Conservation (phyloP, 192 early-diverging fungal genomes). For the Funneliformis geosporum region DNA sequence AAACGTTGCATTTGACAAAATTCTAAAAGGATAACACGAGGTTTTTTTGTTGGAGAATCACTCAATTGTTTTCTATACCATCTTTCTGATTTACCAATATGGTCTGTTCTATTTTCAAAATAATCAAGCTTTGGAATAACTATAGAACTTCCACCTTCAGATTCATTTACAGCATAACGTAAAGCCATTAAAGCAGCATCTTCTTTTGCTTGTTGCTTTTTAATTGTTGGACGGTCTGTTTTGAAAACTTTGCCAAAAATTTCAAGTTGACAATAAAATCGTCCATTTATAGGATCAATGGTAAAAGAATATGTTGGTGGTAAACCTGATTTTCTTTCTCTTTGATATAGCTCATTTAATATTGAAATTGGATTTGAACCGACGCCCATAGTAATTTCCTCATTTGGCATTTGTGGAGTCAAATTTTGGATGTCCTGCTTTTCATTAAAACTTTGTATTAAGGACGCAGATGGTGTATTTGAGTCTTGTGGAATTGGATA, state of each 20-base stretch:
- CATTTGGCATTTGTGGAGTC: neutral
- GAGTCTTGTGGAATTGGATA: neutral
- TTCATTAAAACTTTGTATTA: neutral
- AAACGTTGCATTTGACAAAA: constrained; percentile 17
- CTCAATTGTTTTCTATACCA: constrained; percentile 12
- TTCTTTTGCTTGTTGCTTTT: constrained; percentile 19
- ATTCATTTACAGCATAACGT: neutral
- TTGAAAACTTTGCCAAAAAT: constrained; percentile 4
- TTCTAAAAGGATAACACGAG: constrained; percentile 10
- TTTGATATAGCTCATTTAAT: constrained; percentile 15
- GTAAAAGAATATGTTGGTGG: constrained; percentile 2
- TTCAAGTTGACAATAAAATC: constrained; percentile 12
- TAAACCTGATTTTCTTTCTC: neutral
- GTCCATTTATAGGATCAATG: neutral
- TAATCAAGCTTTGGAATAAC: neutral
- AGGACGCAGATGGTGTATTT: neutral
- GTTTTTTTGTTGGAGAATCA: neutral
- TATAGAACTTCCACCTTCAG: neutral
- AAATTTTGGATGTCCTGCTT: neutral
- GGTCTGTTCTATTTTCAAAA: neutral
- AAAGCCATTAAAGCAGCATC: constrained; percentile 5
- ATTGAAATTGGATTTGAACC: constrained; percentile 26
- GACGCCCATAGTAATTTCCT: too few relatives aligned
- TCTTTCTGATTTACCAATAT: neutral
- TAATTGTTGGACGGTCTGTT: neutral